phyloP scores from a whole-genome alignment of 2,329 filamentous ascomycete species.

The Fusarium kyushuense region DNA sequence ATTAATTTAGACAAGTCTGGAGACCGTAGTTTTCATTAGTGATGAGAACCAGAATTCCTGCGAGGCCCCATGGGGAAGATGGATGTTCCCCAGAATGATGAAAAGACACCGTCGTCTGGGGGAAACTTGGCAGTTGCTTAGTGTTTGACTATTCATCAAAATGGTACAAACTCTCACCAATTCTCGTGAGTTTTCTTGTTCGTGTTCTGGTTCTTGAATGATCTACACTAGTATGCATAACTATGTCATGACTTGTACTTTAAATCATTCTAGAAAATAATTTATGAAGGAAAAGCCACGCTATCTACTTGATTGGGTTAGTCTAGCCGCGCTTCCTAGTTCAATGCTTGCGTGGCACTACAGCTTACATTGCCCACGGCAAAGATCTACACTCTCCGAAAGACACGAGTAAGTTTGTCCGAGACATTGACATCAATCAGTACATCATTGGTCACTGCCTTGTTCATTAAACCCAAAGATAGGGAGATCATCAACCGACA shows the following conservation, averaged over 20 bases:
- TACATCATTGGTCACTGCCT: conserved; percentile 1
- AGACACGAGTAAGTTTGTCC: conserved; percentile 14
- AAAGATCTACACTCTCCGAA: conserved; percentile 19
- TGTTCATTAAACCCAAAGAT: background rate
- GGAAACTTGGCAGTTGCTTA: background rate
- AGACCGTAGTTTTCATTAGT: conserved; percentile 16
- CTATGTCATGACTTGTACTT: conserved; percentile 5
- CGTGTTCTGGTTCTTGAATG: background rate
- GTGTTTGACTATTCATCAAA: background rate
- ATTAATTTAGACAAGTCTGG: background rate
- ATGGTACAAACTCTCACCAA: background rate
- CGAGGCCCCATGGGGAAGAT: conserved; percentile 25
- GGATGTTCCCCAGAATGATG: conserved; percentile 22
- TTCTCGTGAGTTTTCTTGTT: background rate
- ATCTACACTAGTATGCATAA: conserved; percentile 9
- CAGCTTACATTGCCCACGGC: background rate
- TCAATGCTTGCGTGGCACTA: conserved; percentile 5
- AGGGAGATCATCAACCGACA: conserved; percentile 1
- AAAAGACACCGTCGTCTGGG: background rate
- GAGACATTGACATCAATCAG: conserved; percentile 9
- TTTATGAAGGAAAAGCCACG: no score
- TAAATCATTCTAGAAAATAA: conserved; percentile 23
- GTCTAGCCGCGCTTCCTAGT: conserved; percentile 5
- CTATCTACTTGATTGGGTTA: background rate
- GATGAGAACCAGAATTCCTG: conserved; percentile 22